Base-by-base conservation (phyloP, 352 stramenopile species). In the Phytophthora foliorum region DNA sequence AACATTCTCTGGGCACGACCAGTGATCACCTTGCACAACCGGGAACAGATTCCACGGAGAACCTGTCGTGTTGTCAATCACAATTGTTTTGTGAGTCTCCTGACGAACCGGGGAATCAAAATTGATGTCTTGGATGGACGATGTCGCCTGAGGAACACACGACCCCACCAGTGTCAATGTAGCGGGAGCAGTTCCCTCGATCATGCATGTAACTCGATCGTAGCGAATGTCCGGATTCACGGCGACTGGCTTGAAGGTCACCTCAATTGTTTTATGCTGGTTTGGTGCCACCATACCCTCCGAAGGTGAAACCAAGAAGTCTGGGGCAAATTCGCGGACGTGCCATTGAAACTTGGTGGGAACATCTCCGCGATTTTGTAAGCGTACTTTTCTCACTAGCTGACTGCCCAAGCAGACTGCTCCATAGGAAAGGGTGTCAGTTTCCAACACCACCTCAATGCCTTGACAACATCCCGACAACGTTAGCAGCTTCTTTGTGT, bases 301-400 rank as follows among this genome's bases (percentile, higher is more conserved):
- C 0, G 77, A 31, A 0, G 95, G 95, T 0, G 85, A 71, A 4
- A 98, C 86, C 0, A 61, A 56, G 59, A 98, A 98, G 48, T 98
- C 82, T 1, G 83, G 77, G 1, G 77, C 79, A 62, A 98, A 95
- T 10, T 88, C 76, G 4, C 69, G 75, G 8, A 78, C 32, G 25
- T 91, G 88, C 94, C 94, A 98, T 48, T 86, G 81, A 62, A 96
- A 98, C 44, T 92, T 94, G 13, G 93, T 83, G 3, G 89, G 70
- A 4, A 98, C 57, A 64, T 98, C 95, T 14, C 95, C 95, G 13
- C 83, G 77, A 57, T 98, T 98, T 57, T 98, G 90, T 44, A 98
- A 72, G 17, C 82, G 80, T 19, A 98, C 59, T 54, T 93, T 92
- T 11, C 90, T 80, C 38, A 94, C 90, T 5, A 97, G 64, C 34